Conservation (phyloP, 805 yeast genomes). For the Nematodospora valgi region DNA sequence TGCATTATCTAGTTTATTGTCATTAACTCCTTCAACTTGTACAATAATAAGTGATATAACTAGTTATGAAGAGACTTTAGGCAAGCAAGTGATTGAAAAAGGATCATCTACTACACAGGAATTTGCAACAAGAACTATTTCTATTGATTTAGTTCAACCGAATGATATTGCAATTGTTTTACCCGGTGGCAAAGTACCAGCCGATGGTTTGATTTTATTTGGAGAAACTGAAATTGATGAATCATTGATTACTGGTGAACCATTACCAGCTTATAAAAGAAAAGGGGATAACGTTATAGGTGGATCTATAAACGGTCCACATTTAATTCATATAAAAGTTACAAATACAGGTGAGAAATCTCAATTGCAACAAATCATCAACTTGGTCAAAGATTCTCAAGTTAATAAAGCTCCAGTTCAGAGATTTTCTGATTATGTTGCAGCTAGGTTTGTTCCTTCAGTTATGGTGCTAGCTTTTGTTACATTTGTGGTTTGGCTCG, state of each 20-base stretch:
- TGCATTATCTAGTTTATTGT: conserved; percentile 76
- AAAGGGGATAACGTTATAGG: conserved; percentile 70
- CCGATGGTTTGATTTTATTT: conserved; percentile 77
- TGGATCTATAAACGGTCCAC: conserved; percentile 85
- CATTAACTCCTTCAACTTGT: conserved; percentile 78
- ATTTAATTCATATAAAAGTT: conserved; percentile 66
- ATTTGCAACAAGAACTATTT: conserved; percentile 46
- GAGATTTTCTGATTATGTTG: conserved; percentile 78
- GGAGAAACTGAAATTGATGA: conserved; percentile 89
- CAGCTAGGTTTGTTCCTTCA: conserved; percentile 80
- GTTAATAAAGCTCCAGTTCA: conserved; percentile 87
- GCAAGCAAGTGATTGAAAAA: conserved; percentile 9
- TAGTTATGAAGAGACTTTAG: conserved; percentile 17
- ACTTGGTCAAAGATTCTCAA: conserved; percentile 86
- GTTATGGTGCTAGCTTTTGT: conserved; percentile 58
- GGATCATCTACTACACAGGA: conserved; percentile 12
- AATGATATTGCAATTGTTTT: conserved; percentile 73
- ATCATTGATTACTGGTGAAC: conserved; percentile 88
- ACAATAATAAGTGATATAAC: conserved; percentile 50
- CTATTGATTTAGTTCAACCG: conserved; percentile 73
- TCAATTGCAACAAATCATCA: conserved; percentile 81
- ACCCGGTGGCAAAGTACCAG: conserved; percentile 88
- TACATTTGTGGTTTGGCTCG: conserved; percentile 52
- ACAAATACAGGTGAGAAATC: conserved; percentile 77
- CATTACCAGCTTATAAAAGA: conserved; percentile 65